Percentiles rank a stretch among this genome's conserved stretches.
phyloP scores from a whole-genome alignment of 306 rosid species.

The Glycine latifolia region DNA sequence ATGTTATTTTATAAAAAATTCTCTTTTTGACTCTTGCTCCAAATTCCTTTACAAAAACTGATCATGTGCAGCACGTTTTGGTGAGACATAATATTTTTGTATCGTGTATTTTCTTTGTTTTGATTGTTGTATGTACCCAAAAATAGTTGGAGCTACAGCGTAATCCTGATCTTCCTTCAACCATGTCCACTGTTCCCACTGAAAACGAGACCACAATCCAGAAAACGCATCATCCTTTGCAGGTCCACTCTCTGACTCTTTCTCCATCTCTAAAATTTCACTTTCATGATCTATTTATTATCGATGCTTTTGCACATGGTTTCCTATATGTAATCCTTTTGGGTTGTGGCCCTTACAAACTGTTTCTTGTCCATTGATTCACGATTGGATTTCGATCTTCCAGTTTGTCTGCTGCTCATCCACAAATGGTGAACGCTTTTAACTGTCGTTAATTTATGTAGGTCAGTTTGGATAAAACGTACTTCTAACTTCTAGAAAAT shows the following conservation, averaged over 20 bases:
- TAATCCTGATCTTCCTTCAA: conserved; percentile 42
- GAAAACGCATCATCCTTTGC: conserved; percentile 58
- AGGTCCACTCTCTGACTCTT: conserved; percentile 53
- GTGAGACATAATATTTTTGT: no score
- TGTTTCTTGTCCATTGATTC: not conserved
- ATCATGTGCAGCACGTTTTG: no score
- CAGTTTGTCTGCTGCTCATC: not conserved
- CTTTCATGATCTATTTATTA: not conserved
- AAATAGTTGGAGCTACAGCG: not conserved
- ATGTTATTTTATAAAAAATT: no score
- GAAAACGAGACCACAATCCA: conserved; percentile 43
- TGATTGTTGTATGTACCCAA: not conserved
- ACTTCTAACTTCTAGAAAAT: no score
- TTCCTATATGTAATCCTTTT: no score
- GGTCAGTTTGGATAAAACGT: no score
- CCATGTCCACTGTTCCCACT: conserved; percentile 79
- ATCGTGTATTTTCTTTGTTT: not conserved
- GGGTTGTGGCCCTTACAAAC: no score
- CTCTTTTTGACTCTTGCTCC: no score
- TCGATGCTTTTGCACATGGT: not conserved
- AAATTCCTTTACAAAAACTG: no score
- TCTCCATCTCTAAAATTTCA: not conserved
- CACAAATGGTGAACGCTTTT: not conserved
- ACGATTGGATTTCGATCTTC: not conserved
- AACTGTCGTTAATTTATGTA: not conserved